Evolutionary conservation across 768 basidiomycete species (phyloP).

Genomic region (Tricholoma hemisulphureum): DNA sequence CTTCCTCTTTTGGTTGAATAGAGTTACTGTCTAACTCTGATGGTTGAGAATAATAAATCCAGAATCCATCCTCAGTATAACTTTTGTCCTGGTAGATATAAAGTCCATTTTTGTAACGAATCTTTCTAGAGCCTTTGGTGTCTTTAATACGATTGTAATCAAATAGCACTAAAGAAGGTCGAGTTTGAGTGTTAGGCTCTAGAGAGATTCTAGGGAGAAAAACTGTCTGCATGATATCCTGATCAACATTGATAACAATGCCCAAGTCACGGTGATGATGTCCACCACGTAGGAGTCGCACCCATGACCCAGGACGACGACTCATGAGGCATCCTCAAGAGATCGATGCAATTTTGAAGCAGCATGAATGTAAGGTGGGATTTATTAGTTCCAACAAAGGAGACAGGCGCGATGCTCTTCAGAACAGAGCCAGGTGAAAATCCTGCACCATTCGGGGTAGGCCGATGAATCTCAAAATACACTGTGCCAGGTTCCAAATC

Average conservation of each 20-base stretch:
- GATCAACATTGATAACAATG: background rate
- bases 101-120: background rate
- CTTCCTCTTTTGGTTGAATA: background rate
- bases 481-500: too few species aligned
- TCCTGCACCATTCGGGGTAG: background rate
- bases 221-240: background rate
- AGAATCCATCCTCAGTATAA: background rate
- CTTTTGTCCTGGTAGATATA: background rate
- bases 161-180: background rate
- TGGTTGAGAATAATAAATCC: background rate
- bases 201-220: background rate
- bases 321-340: background rate
- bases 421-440: background rate
- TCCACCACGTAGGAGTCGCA: background rate
- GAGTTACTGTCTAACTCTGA: background rate
- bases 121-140: background rate
- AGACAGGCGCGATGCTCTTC: background rate
- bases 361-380: background rate
- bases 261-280: background rate
- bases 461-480: background rate
- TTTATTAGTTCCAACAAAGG: background rate
- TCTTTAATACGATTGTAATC: background rate
- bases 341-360: background rate
- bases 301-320: background rate
- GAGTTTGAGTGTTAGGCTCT: background rate